phyloP scores from a whole-genome alignment of 1,284 basidiomycete genomes.

The Austroboletus novae-zelandiae region DNA sequence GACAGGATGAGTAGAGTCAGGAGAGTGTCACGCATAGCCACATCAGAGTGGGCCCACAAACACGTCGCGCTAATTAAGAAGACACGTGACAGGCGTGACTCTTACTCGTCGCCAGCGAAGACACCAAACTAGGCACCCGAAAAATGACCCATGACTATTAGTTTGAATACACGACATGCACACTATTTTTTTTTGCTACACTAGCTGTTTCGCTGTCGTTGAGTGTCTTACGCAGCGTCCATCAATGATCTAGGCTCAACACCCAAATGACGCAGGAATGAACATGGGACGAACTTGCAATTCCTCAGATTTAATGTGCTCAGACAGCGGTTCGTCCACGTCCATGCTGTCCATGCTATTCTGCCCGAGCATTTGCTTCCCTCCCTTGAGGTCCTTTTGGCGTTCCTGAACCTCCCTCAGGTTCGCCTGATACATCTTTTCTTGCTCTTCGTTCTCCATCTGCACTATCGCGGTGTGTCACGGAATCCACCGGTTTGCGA shows the following conservation, averaged over 20 bases:
- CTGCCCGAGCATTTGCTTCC: slow-evolving; percentile 23
- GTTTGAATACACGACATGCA: too few species aligned
- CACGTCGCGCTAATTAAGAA: slow-evolving; percentile 27
- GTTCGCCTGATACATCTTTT: slow-evolving; percentile 29
- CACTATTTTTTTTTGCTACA: too few species aligned
- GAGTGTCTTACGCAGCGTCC: too few species aligned
- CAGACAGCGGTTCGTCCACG: too few species aligned
- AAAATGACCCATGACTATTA: too few species aligned
- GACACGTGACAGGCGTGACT: slow-evolving; percentile 28
- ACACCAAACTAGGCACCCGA: too few species aligned
- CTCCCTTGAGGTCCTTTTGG: slow-evolving; percentile 51
- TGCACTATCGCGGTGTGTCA: slow-evolving; percentile 29
- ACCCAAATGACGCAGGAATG: too few species aligned
- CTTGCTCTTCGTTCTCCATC: slow-evolving; percentile 33
- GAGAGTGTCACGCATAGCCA: slow-evolving; percentile 16
- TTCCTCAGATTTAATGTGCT: too few species aligned
- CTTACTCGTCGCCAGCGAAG: not conserved
- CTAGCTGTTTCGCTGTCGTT: too few species aligned
- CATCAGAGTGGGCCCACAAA: not conserved
- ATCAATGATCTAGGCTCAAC: too few species aligned
- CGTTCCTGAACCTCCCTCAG: slow-evolving; percentile 42
- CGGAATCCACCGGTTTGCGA: slow-evolving; percentile 38
- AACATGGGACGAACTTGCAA: too few species aligned
- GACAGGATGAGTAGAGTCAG: slow-evolving; percentile 12
- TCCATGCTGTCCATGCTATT: slow-evolving; percentile 44